Percentiles rank a stretch among this genome's conserved stretches.
phyloP scores from a whole-genome alignment of 2,329 filamentous ascomycete genomes.

The Exophiala calicioides region DNA sequence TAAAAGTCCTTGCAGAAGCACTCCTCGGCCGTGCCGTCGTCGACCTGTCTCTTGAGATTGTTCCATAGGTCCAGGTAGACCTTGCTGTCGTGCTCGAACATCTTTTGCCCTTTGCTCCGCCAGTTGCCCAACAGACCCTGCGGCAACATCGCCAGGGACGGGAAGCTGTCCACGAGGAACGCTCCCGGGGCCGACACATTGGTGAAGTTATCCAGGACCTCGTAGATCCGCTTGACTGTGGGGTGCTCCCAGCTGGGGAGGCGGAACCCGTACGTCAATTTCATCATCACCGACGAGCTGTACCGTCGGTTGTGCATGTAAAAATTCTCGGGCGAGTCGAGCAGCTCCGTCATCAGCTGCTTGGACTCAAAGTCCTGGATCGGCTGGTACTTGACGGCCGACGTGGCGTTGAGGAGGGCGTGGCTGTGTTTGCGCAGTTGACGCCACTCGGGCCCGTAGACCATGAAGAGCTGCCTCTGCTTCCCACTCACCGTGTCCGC shows the following conservation, averaged over 20 bases:
- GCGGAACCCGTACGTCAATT: slow-evolving; percentile 53
- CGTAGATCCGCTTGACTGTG: slow-evolving; percentile 46
- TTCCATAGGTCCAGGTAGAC: slow-evolving; percentile 47
- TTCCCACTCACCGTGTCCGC: slow-evolving; percentile 35
- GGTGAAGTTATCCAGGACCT: slow-evolving; percentile 39
- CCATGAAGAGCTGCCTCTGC: slow-evolving; percentile 49
- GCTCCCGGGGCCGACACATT: slow-evolving; percentile 1
- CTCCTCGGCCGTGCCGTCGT: slow-evolving; percentile 35
- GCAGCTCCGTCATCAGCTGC: slow-evolving; percentile 54
- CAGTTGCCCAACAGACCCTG: slow-evolving; percentile 40
- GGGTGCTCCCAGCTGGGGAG: slow-evolving; percentile 44
- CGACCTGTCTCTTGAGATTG: slow-evolving; percentile 36
- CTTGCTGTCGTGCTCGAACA: slow-evolving; percentile 48
- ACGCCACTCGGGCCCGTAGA: slow-evolving; percentile 52
- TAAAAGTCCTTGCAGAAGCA: slow-evolving; percentile 33
- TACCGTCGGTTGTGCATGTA: slow-evolving; percentile 51
- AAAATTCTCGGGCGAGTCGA: slow-evolving; percentile 49
- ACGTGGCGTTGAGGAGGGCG: slow-evolving; percentile 49
- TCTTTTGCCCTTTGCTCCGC: slow-evolving; percentile 41
- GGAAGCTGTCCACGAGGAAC: slow-evolving; percentile 40
- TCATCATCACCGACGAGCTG: slow-evolving; percentile 51
- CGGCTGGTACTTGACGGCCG: slow-evolving; percentile 52
- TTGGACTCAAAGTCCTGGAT: slow-evolving; percentile 60
- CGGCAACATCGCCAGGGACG: slow-evolving; percentile 48
- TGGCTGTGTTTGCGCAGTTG: slow-evolving; percentile 42